Conservation (phyloP, 2,329 filamentous ascomycete genomes). For the Coniochaeta prunicola region DNA sequence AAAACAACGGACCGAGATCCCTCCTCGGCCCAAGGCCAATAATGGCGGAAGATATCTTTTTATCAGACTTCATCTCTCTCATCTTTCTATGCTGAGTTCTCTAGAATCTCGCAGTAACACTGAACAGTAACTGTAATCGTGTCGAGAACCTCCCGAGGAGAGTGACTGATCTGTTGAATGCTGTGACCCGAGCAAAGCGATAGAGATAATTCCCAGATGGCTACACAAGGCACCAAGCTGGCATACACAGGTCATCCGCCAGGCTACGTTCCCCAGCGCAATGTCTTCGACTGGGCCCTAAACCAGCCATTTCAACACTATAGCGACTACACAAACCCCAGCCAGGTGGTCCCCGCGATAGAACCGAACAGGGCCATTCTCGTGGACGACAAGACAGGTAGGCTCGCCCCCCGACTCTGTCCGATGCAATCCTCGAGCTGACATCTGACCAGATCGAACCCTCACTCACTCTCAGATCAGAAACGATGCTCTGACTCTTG, state of each 20-base stretch:
- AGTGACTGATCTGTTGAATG: no score
- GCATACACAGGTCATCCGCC: constrained; percentile 13
- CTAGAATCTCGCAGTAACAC: no score
- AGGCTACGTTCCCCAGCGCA: constrained; percentile 15
- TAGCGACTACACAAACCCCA: constrained; percentile 19
- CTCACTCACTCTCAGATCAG: constrained; percentile 26
- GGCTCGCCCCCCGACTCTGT: neutral
- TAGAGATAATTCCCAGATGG: no score
- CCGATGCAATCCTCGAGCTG: neutral
- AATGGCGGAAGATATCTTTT: neutral
- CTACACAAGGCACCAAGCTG: neutral
- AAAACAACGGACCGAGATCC: constrained; percentile 1
- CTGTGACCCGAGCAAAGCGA: no score
- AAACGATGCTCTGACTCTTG: constrained; percentile 27
- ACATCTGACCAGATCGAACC: constrained; percentile 20
- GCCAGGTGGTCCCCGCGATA: constrained; percentile 23
- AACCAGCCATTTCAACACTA: constrained; percentile 26
- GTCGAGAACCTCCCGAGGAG: no score
- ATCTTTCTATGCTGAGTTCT: no score
- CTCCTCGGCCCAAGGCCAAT: neutral
- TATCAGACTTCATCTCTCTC: neutral
- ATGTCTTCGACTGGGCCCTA: constrained; percentile 29
- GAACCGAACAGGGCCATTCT: constrained; percentile 26
- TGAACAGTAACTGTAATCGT: no score
- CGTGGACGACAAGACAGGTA: constrained; percentile 31